Evolutionary conservation across 495 filamentous ascomycete genomes (phyloP), one percentile per base, ranked within the genome.

Genomic region (Bombardia bombarda): DNA sequence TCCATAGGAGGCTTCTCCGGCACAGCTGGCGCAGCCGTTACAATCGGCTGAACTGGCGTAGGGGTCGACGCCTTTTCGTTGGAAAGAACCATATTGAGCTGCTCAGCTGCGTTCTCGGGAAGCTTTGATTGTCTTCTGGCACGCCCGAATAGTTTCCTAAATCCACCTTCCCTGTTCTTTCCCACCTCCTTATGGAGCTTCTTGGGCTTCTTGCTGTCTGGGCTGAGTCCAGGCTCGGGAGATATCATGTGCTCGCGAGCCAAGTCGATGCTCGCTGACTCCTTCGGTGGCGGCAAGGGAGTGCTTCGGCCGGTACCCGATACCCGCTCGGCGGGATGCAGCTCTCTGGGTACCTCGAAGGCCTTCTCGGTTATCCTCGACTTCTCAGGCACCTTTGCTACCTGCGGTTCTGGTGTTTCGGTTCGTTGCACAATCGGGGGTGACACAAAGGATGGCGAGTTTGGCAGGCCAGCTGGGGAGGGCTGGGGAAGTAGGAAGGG

Each of bases 91-190:
- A 70, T 64, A 23, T 49, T 24, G 32, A 70, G 34, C 25, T 67
- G 60, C 34, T 57, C 52, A 14, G 68, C 58, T 10, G 69, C 65
- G 47, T 69, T 69, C 9, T 72, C 70, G 14, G 70, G 68, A 25
- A 73, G 37, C 58, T 68, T 74, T 0, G 69, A 74, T 38, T 61
- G 51, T 38, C 73, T 74, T 60, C 78, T 78, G 58, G 72, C 79
- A 44, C 78, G 72, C 24, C 72, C 71, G 52, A 86, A 84, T 42
- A 86, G 56, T 62, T 79, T 83, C 49, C 68, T 74, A 42, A 86
- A 72, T 5, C 75, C 67, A 21, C 59, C 69, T 31, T 59, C 56
- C 8, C 51, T 47, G 2, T 42, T 36, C 53, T 69, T 71, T 49
- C 69, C 70, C 58, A 75, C 71, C 48, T 77, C 72, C 47, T 72